A percentile compares a stretch with the other conserved stretches of the same genome.
Conservation (phyloP, 2,329 filamentous ascomycete genomes). For the Apiospora aurea region DNA sequence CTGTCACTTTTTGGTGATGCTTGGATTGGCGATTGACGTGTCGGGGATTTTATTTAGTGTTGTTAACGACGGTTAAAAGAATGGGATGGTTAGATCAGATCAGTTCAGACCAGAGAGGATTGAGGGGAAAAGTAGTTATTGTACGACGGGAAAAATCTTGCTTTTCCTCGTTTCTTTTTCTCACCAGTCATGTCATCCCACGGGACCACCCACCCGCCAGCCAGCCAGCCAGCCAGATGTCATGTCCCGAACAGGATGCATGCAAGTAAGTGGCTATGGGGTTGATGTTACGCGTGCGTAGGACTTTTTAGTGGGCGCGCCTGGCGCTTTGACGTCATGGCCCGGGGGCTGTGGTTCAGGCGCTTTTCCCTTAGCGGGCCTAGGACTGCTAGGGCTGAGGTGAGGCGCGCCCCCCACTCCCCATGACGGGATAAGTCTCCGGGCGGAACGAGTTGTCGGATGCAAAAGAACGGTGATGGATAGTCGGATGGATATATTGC, state of each 20-base stretch:
- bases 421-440: background rate
- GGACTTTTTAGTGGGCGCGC: background rate
- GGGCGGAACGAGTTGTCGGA: too few relatives aligned
- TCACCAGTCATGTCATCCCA: background rate
- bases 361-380: background rate
- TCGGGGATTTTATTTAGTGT: too few relatives aligned
- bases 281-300: background rate
- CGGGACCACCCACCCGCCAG: background rate
- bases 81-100: background rate
- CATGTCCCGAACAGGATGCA: background rate
- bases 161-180: background rate
- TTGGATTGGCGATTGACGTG: background rate
- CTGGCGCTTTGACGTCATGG: conserved; percentile 10
- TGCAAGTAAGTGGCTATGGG: background rate
- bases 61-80: too few relatives aligned
- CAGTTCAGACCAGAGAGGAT: background rate
- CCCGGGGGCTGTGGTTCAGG: background rate
- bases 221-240: background rate
- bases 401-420: background rate
- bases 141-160: background rate
- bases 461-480: background rate
- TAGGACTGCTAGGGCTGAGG: background rate
- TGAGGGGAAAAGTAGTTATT: background rate
- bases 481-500: too few relatives aligned
- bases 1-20: background rate